phyloP scores from a whole-genome alignment of 495 filamentous ascomycete genomes.

The Penicillium cosmopolitanum region DNA sequence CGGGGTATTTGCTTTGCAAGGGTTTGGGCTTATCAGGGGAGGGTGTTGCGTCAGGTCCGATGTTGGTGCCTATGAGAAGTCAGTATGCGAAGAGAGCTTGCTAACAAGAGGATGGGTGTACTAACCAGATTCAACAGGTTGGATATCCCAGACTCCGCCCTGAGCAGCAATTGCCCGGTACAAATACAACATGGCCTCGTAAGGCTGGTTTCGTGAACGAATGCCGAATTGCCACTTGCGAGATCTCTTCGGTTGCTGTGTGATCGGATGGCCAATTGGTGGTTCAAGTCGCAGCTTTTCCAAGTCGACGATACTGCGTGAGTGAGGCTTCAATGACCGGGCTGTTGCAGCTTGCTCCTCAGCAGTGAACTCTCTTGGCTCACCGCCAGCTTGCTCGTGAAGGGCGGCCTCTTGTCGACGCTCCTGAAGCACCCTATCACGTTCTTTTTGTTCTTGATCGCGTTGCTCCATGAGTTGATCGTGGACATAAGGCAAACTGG shows the following conservation, averaged over 20 bases:
- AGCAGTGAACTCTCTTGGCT: conserved; percentile 53
- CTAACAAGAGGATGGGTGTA: neutral
- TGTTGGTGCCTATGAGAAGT: conserved; percentile 28
- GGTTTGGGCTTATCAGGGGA: conserved; percentile 37
- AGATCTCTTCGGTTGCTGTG: conserved; percentile 63
- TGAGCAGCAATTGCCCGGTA: conserved; percentile 88
- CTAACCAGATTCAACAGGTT: conserved; percentile 47
- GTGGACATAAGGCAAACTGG: conserved; percentile 87
- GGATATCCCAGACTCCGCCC: conserved; percentile 79
- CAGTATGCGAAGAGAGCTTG: conserved; percentile 4
- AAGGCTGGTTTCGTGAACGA: conserved; percentile 86
- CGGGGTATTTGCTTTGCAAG: conserved; percentile 52
- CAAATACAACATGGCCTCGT: conserved; percentile 91
- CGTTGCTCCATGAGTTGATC: conserved; percentile 82
- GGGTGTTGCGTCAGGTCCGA: conserved; percentile 25
- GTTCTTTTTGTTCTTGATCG: conserved; percentile 44
- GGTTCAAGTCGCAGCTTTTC: conserved; percentile 62
- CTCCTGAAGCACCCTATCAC: conserved; percentile 32
- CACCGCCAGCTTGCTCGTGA: conserved; percentile 52
- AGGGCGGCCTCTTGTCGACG: conserved; percentile 32
- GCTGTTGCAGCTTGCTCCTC: conserved; percentile 78
- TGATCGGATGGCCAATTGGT: conserved; percentile 66
- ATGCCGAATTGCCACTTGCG: conserved; percentile 99
- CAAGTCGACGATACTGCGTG: conserved; percentile 61
- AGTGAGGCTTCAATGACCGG: conserved; percentile 78